A percentile compares a stretch with the other conserved stretches of the same genome.
These are phyloP conservation scores for Kappamyces sp. DNA, from an alignment of 192 early-diverging fungal genomes.

Conservation along the genomic window DNA sequence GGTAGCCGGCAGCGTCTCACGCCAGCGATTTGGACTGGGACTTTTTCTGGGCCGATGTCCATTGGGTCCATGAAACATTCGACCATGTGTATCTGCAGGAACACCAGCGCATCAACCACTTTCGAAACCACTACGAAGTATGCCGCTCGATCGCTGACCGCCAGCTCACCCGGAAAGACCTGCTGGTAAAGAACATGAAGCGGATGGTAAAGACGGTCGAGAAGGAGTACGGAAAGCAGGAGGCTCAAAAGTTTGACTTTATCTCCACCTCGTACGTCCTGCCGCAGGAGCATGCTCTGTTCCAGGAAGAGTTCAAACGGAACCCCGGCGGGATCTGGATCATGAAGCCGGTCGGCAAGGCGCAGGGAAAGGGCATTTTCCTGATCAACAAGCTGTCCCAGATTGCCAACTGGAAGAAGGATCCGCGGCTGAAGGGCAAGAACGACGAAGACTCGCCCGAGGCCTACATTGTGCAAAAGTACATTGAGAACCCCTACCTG, in stretches of 20 bases:
- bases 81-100: slow-evolving; percentile 59
- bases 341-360: slow-evolving; percentile 65
- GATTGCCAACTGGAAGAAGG: slow-evolving; percentile 52
- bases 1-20: slow-evolving; percentile 7
- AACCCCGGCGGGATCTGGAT: slow-evolving; percentile 59
- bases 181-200: slow-evolving; percentile 63
- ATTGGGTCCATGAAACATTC: slow-evolving; percentile 63
- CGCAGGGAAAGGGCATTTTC: slow-evolving; percentile 65
- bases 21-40: slow-evolving; percentile 55
- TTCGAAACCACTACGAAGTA: slow-evolving; percentile 63
- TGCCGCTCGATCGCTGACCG: not conserved
- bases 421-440: slow-evolving; percentile 29
- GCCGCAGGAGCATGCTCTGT: slow-evolving; percentile 58
- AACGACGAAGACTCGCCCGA: slow-evolving; percentile 42
- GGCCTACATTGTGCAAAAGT: slow-evolving; percentile 60
- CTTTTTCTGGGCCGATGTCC: slow-evolving; percentile 61
- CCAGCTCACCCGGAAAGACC: slow-evolving; percentile 58
- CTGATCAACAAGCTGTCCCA: slow-evolving; percentile 59
- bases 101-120: slow-evolving; percentile 58
- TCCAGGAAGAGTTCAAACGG: slow-evolving; percentile 63
- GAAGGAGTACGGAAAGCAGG: slow-evolving; percentile 51
- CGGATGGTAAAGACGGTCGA: slow-evolving; percentile 61
- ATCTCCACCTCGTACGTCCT: slow-evolving; percentile 52
- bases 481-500: slow-evolving; percentile 58
- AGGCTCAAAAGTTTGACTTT: slow-evolving; percentile 54